These are phyloP conservation scores for Penicillium thymicola DNA, from an alignment of 2,329 filamentous ascomycete genomes.

Conservation along the genomic window DNA sequence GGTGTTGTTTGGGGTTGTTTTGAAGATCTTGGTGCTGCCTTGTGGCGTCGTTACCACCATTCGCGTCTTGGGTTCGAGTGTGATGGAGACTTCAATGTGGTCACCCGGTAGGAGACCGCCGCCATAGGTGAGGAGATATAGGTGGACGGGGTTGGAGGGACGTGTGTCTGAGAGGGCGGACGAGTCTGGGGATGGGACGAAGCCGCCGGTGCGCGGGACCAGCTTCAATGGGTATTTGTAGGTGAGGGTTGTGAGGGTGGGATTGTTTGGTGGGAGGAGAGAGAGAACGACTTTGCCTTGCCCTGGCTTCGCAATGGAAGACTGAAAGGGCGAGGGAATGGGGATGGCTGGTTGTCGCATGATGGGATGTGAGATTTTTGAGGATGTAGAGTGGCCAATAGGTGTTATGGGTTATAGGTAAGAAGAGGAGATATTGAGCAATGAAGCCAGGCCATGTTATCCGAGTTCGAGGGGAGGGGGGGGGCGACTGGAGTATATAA, in stretches of 20 bases:
- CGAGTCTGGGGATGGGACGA: conserved; percentile 50
- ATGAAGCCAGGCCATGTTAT: not conserved
- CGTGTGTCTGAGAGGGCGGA: conserved; percentile 20
- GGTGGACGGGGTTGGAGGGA: conserved; percentile 60
- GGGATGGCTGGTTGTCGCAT: conserved; percentile 31
- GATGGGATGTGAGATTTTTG: conserved; percentile 4
- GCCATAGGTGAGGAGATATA: conserved; percentile 91
- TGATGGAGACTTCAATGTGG: conserved; percentile 68
- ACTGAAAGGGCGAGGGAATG: conserved; percentile 68
- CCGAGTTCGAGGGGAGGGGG: conserved; percentile 7
- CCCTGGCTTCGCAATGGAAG: conserved; percentile 70
- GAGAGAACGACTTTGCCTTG: conserved; percentile 73
- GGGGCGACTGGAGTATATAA: conserved; percentile 3
- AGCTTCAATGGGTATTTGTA: conserved; percentile 96
- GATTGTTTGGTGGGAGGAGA: conserved; percentile 66
- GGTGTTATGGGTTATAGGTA: not conserved
- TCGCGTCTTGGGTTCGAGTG: conserved; percentile 61
- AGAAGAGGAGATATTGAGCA: not conserved
- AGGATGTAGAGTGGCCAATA: not conserved
- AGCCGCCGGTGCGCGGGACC: conserved; percentile 71
- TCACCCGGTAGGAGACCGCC: conserved; percentile 90
- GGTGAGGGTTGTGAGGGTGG: conserved; percentile 68
- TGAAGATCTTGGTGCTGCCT: conserved; percentile 95
- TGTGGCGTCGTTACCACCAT: conserved; percentile 61
- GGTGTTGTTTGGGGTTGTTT: conserved; percentile 52